Base-by-base conservation (phyloP, 192 early-diverging fungal genomes). In the Coemansia sp. region DNA sequence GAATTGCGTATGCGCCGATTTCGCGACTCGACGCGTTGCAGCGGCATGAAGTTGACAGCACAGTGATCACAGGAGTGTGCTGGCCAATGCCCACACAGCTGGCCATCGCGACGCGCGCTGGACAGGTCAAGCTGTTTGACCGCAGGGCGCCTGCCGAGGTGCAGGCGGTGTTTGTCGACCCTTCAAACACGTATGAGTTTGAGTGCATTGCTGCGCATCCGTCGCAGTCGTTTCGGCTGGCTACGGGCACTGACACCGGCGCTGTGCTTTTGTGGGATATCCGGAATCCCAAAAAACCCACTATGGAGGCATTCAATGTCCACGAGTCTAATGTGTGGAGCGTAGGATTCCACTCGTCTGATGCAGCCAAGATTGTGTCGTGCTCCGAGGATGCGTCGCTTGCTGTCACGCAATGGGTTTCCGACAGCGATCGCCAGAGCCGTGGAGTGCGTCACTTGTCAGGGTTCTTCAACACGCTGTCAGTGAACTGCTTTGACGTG, bases 81-180 rank as follows among this genome's bases (percentile, higher is more conserved):
- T 84, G 82, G 82, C 67, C 74, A 6, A 76, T 78, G 11, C 65
- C 70, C 1, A 21, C 63, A 8, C 78, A 80, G 60, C 41, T 76
- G 35, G 67, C 77, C 5, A 58, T 70, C 7, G 62, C 72, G 5
- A 81, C 75, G 6, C 77, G 77, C 15, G 66, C 61, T 11, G 78
- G 82, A 0, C 82, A 84, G 57, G 56, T 81, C 41, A 84, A 84
- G 58, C 50, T 81, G 8, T 76, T 81, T 55, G 82, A 84, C 58
- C 54, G 77, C 4, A 73, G 82, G 14, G 37, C 39, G 6, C 66
- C 62, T 2, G 45, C 60, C 41, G 51, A 68, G 2, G 65, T 70
- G 22, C 25, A 64, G 2, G 64, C 75, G 1, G 82, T 77, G 2
- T 72, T 83, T 32, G 51, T 73, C n/a, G 70, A 80, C 39, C 63